Evolutionary conservation across 805 yeast species (phyloP).

Genomic region (Candida maltosa): DNA sequence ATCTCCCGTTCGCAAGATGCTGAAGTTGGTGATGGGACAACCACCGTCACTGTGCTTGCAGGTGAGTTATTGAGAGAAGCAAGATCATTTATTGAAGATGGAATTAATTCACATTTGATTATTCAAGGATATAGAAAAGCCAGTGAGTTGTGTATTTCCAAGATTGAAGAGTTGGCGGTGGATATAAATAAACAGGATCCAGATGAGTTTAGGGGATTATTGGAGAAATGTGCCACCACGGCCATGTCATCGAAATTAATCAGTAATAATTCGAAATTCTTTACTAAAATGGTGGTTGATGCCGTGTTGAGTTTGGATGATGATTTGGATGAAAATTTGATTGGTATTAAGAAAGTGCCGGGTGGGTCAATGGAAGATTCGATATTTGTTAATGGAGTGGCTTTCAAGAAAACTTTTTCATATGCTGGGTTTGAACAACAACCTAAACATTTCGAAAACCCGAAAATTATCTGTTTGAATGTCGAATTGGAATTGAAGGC

Average conservation of each 20-base stretch:
- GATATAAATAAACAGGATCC: conserved; percentile 54
- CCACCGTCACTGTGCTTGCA: conserved; percentile 91
- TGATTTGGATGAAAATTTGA: conserved; percentile 82
- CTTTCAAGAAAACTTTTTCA: conserved; percentile 94
- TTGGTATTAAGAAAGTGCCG: conserved; percentile 91
- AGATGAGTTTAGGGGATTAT: conserved; percentile 58
- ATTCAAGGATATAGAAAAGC: conserved; percentile 87
- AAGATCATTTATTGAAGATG: conserved; percentile 90
- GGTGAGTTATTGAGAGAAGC: conserved; percentile 93
- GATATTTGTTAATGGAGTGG: conserved; percentile 86
- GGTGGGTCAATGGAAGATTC: conserved; percentile 98
- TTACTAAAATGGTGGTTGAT: conserved; percentile 95
- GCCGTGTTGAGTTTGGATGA: conserved; percentile 85
- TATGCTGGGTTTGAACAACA: conserved; percentile 99
- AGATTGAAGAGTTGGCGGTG: conserved; percentile 71
- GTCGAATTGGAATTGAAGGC: conserved; percentile 96
- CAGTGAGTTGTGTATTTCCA: conserved; percentile 68
- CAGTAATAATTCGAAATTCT: conserved; percentile 80
- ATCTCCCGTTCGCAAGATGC: conserved; percentile 96
- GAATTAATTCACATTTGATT: conserved; percentile 86
- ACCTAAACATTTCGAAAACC: conserved; percentile 78
- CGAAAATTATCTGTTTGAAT: conserved; percentile 80
- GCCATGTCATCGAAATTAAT: conserved; percentile 97
- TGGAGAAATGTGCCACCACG: conserved; percentile 91
- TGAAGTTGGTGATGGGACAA: conserved; percentile 98